These are phyloP conservation scores for Trametes punicea DNA, from an alignment of 768 basidiomycete genomes.

Conservation along the genomic window DNA sequence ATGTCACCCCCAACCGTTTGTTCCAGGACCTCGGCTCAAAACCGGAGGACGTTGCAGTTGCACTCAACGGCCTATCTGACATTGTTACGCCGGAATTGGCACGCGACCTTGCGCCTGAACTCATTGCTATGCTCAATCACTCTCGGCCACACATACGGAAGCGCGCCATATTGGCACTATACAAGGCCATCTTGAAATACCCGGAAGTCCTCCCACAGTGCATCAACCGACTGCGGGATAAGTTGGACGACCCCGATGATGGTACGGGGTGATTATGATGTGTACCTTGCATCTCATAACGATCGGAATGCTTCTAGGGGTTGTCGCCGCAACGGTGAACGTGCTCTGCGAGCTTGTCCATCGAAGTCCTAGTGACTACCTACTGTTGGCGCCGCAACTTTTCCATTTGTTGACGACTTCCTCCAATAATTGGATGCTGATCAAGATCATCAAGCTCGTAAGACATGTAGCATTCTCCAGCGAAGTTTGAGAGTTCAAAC, in stretches of 20 bases:
- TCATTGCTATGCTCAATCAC: constrained; percentile 85
- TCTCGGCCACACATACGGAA: constrained; percentile 87
- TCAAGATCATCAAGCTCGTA: constrained; percentile 96
- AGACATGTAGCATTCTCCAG: constrained; percentile 21
- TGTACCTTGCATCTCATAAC: background rate
- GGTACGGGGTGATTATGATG: constrained; percentile 37
- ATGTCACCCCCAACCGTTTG: background rate
- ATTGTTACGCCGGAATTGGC: constrained; percentile 86
- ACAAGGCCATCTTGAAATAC: constrained; percentile 76
- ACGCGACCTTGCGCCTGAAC: constrained; percentile 84
- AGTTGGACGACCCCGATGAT: constrained; percentile 73
- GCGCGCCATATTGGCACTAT: constrained; percentile 81
- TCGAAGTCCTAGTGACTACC: constrained; percentile 72
- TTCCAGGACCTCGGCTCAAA: constrained; percentile 77
- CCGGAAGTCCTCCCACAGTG: constrained; percentile 72
- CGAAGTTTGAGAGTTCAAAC: background rate
- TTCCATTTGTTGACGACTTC: constrained; percentile 92
- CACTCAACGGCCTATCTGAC: constrained; percentile 79
- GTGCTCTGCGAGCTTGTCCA: constrained; percentile 91
- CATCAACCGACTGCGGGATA: constrained; percentile 71
- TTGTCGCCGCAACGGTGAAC: constrained; percentile 92
- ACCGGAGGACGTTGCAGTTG: constrained; percentile 70
- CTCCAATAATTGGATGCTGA: constrained; percentile 99
- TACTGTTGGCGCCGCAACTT: constrained; percentile 85
- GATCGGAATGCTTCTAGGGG: constrained; percentile 46